These are phyloP conservation scores for Penstemon eatonii DNA, from an alignment of 257 asterid species.

Conservation along the genomic window DNA sequence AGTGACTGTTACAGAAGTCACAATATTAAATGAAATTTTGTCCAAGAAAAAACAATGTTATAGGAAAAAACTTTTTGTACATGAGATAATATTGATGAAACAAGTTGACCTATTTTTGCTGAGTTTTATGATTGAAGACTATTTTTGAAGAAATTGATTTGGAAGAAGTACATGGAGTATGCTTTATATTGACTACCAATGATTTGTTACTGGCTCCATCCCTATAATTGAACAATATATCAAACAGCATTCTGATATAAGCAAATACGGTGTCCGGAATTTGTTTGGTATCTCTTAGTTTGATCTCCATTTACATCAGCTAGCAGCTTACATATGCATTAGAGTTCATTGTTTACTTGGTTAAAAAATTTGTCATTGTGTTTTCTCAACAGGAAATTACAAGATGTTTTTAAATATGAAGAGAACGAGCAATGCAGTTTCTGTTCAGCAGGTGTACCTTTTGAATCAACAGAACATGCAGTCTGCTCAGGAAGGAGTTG, in stretches of 20 bases:
- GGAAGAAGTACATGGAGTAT: neutral
- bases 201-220: constrained; percentile 1
- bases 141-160: neutral
- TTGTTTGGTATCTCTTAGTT: no score
- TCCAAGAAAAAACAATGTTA: neutral
- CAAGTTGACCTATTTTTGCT: constrained; percentile 1
- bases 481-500: constrained; percentile 51
- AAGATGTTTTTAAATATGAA: constrained; percentile 33
- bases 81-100: neutral
- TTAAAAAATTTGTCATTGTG: neutral
- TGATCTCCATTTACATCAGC: neutral
- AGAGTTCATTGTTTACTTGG: constrained; percentile 17
- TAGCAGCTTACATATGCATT: neutral
- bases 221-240: no score
- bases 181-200: neutral
- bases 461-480: constrained; percentile 68
- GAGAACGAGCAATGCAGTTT: constrained; percentile 60
- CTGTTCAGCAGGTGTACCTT: constrained; percentile 75
- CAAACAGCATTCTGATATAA: neutral
- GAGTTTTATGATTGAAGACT: constrained; percentile 12
- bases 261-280: neutral
- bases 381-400: constrained; percentile 33
- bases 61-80: neutral
- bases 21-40: neutral
- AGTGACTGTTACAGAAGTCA: neutral